These are phyloP conservation scores for Leishmania tropica DNA, from an alignment of 208 protist genomes.

Conservation along the genomic window DNA sequence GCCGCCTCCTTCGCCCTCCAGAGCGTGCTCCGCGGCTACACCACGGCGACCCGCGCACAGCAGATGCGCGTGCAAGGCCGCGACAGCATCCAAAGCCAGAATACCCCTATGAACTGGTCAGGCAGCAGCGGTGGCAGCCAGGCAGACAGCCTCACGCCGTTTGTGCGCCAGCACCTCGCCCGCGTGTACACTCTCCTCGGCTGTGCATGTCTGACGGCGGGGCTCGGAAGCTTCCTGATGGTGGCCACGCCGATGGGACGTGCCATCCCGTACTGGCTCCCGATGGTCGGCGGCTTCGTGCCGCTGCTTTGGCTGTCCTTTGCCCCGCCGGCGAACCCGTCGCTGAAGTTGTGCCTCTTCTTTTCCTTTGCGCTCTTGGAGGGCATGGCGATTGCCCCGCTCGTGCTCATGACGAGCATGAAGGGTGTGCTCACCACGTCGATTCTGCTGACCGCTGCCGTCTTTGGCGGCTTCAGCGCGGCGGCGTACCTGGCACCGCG, in stretches of 20 bases:
- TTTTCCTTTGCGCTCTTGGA: conserved; percentile 81
- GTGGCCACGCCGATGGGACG: conserved; percentile 76
- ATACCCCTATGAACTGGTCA: conserved; percentile 50
- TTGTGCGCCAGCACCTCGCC: conserved; percentile 82
- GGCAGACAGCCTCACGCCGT: conserved; percentile 77
- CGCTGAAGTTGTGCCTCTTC: conserved; percentile 77
- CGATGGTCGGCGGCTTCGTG: conserved; percentile 85
- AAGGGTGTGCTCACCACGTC: conserved; percentile 86
- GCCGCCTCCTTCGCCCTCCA: conserved; percentile 11
- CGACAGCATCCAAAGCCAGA: conserved; percentile 42
- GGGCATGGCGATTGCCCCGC: conserved; percentile 82
- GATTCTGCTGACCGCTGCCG: conserved; percentile 76
- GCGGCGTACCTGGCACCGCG: conserved; percentile 82
- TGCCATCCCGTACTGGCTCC: conserved; percentile 79
- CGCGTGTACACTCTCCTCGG: conserved; percentile 83
- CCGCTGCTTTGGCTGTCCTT: conserved; percentile 87
- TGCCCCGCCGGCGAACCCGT: conserved; percentile 70
- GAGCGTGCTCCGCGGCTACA: conserved; percentile 17
- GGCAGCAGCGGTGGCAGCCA: conserved; percentile 47
- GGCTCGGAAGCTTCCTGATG: conserved; percentile 81
- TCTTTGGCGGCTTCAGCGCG: conserved; percentile 88
- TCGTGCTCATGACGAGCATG: conserved; percentile 70
- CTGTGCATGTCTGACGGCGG: conserved; percentile 47
- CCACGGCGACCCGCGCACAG: conserved; percentile 11
- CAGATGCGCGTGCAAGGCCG: conserved; percentile 43